Conservation (phyloP, 495 filamentous ascomycete genomes). For the Penicillium psychrofluorescens region DNA sequence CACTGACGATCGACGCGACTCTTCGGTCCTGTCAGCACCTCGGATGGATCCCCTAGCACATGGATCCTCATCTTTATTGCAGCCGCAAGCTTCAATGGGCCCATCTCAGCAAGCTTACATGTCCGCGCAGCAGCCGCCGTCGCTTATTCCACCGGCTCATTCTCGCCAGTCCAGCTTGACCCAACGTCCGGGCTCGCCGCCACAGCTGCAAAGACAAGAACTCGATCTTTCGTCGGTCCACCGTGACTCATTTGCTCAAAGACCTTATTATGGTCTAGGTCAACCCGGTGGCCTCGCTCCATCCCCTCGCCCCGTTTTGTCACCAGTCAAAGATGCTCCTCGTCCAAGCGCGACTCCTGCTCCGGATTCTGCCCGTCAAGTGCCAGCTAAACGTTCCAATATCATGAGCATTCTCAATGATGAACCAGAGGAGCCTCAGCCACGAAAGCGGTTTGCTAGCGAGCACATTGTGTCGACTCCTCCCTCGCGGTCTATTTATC, state of each 20-base stretch:
- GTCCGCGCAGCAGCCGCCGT: slow-evolving; percentile 18
- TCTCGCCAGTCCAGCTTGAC: slow-evolving; percentile 35
- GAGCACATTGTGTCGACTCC: slow-evolving; percentile 23
- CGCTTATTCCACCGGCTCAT: slow-evolving; percentile 25
- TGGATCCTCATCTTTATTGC: too few species aligned
- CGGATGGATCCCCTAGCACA: slow-evolving; percentile 13
- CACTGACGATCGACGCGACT: slow-evolving; percentile 37
- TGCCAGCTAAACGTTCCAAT: slow-evolving; percentile 50
- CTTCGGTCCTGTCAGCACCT: slow-evolving; percentile 15
- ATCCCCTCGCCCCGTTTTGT: slow-evolving; percentile 26
- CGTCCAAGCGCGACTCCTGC: slow-evolving; percentile 31
- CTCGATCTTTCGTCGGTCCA: slow-evolving; percentile 31
- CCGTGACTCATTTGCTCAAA: slow-evolving; percentile 30
- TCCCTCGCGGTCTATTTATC: slow-evolving; percentile 11
- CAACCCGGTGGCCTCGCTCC: slow-evolving; percentile 22
- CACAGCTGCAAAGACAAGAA: slow-evolving; percentile 25
- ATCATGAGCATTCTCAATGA: slow-evolving; percentile 55
- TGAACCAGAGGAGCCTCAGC: slow-evolving; percentile 49
- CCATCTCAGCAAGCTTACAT: slow-evolving; percentile 28
- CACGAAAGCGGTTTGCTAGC: slow-evolving; percentile 41
- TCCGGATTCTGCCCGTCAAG: slow-evolving; percentile 33
- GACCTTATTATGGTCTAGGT: slow-evolving; percentile 22
- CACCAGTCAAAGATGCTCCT: slow-evolving; percentile 33
- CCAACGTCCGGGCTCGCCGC: slow-evolving; percentile 32
- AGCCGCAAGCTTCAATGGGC: slow-evolving; percentile 14